Conservation (phyloP, 73 alveolate species). For the Halteria grandinella region DNA sequence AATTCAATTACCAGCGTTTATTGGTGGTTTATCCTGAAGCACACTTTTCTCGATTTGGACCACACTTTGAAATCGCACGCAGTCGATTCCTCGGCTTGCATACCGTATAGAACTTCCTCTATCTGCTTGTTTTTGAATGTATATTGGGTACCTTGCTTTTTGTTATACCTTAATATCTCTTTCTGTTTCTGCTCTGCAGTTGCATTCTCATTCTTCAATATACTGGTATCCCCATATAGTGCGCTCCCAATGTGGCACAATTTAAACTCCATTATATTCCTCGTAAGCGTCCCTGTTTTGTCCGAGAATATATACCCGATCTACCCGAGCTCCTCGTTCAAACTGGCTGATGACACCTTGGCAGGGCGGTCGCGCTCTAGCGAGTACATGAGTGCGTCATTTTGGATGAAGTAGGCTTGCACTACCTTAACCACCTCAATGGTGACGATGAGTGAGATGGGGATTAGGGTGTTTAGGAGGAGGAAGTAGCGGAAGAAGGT, state of each 20-base stretch:
- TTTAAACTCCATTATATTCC: conserved; percentile 71
- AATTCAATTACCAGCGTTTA: conserved; percentile 63
- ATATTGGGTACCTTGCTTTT: conserved; percentile 22
- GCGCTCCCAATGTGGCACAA: conserved; percentile 44
- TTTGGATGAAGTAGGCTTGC: conserved; percentile 75
- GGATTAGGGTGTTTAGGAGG: conserved; percentile 83
- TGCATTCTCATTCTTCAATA: background rate
- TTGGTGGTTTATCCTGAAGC: background rate
- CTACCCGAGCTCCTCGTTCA: conserved; percentile 73
- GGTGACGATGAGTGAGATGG: conserved; percentile 78
- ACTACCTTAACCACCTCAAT: conserved; percentile 78
- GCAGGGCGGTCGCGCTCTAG: conserved; percentile 64
- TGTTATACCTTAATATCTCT: background rate
- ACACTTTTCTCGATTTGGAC: background rate
- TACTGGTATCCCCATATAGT: conserved; percentile 49
- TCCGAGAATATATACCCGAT: conserved; percentile 81
- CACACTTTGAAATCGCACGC: conserved; percentile 14
- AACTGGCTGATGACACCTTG: conserved; percentile 53
- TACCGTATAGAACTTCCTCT: conserved; percentile 12
- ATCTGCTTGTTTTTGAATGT: conserved; percentile 4
- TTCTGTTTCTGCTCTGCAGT: background rate
- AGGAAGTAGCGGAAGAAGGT: conserved; percentile 79
- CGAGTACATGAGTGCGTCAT: conserved; percentile 66
- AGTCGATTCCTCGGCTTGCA: background rate
- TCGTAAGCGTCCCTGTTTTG: conserved; percentile 82